Conservation (phyloP, 2,329 filamentous ascomycete species). For the Paraphoma chrysanthemicola region DNA sequence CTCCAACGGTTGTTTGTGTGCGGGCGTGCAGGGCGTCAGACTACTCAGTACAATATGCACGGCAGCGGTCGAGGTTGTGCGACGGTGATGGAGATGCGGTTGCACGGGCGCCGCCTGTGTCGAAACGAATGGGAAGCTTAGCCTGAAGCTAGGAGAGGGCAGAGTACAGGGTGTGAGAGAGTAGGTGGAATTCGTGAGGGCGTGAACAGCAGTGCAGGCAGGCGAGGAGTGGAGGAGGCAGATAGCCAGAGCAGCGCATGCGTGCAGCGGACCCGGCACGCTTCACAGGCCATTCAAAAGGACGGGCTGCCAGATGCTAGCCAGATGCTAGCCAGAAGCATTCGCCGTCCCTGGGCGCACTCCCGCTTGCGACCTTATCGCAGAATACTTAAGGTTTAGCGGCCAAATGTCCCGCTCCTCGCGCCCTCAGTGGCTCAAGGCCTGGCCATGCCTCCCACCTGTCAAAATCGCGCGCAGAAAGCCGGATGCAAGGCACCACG, state of each 20-base stretch:
- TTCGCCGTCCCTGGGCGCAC: constrained; percentile 21
- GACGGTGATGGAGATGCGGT: constrained; percentile 35
- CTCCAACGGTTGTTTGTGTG: constrained; percentile 39
- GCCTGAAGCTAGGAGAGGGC: constrained; percentile 22
- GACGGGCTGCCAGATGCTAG: constrained; percentile 13
- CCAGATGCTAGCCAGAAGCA: constrained; percentile 17
- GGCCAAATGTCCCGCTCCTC: constrained; percentile 6
- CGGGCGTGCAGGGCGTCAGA: constrained; percentile 21
- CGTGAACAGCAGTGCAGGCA: constrained; percentile 7
- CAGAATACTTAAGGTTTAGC: constrained; percentile 21
- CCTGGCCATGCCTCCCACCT: neutral
- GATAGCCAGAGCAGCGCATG: neutral
- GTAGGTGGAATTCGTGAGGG: neutral
- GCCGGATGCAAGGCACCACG: constrained; percentile 17
- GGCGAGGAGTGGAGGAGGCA: constrained; percentile 8
- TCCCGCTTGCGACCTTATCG: constrained; percentile 32
- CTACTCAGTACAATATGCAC: constrained; percentile 10
- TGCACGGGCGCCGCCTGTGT: constrained; percentile 28
- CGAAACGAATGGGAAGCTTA: constrained; percentile 19
- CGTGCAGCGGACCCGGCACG: constrained; percentile 4
- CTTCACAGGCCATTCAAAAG: constrained; percentile 15
- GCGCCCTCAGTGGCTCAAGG: constrained; percentile 15
- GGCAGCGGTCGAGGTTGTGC: constrained; percentile 29
- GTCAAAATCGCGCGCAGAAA: neutral
- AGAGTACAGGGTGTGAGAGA: neutral